Evolutionary conservation across 495 filamentous ascomycete genomes (phyloP).

Genomic region (Arthonia radiata): DNA sequence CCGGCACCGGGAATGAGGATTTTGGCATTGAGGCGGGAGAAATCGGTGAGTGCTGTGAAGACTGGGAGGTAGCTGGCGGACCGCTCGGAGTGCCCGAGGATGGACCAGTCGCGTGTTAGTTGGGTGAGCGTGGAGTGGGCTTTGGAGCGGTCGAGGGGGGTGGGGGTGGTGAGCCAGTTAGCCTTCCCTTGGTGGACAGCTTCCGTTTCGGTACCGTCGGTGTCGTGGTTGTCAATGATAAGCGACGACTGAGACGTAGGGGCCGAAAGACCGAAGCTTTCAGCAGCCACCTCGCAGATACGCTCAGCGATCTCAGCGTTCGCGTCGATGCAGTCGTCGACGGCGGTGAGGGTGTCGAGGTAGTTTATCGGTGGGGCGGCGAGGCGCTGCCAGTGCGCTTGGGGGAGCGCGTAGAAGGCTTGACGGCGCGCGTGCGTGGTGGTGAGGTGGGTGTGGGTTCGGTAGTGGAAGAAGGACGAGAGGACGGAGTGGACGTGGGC

Average conservation of each 20-base stretch:
- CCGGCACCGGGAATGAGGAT: slow-evolving; percentile 81
- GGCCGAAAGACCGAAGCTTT: slow-evolving; percentile 31
- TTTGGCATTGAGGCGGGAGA: no score
- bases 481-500: no score
- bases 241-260: slow-evolving; percentile 9
- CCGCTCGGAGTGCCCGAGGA: slow-evolving; percentile 48
- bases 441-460: slow-evolving; percentile 57
- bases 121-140: slow-evolving; percentile 74
- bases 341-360: slow-evolving; percentile 42
- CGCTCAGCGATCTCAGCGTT: slow-evolving; percentile 64
- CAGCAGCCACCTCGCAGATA: slow-evolving; percentile 41
- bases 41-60: slow-evolving; percentile 37
- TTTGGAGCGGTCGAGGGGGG: slow-evolving; percentile 54
- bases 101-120: slow-evolving; percentile 88
- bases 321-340: slow-evolving; percentile 71
- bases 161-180: slow-evolving; percentile 42
- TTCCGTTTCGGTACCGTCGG: slow-evolving; percentile 1
- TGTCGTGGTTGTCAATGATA: slow-evolving; percentile 1
- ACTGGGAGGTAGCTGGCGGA: slow-evolving; percentile 51
- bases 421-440: slow-evolving; percentile 72
- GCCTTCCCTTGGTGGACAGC: slow-evolving; percentile 10
- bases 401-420: slow-evolving; percentile 75
- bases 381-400: slow-evolving; percentile 56
- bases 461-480: no score
- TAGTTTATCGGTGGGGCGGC: slow-evolving; percentile 59